phyloP scores from a whole-genome alignment of 768 basidiomycete species.

The Boletus fagicola region DNA sequence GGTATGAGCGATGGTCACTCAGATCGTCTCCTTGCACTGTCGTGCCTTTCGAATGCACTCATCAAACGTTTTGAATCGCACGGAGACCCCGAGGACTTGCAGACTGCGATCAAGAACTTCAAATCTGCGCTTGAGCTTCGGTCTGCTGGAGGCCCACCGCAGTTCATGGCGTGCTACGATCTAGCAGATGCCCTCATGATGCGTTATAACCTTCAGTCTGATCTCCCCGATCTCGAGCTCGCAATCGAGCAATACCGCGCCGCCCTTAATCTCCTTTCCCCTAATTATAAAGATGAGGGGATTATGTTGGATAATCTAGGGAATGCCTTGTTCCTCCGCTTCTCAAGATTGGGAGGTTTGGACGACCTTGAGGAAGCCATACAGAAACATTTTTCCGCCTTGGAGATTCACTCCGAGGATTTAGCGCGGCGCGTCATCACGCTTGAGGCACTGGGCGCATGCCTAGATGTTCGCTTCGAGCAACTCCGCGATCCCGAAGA shows the following conservation, averaged over 20 bases:
- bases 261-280: slow-evolving; percentile 19
- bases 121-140: slow-evolving; percentile 20
- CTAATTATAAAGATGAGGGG: slow-evolving; percentile 13
- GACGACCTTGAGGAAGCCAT: slow-evolving; percentile 29
- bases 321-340: slow-evolving; percentile 26
- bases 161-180: slow-evolving; percentile 20
- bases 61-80: slow-evolving; percentile 22
- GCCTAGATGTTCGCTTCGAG: slow-evolving; percentile 28
- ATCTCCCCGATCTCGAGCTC: slow-evolving; percentile 28
- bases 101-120: slow-evolving; percentile 28
- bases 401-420: slow-evolving; percentile 18
- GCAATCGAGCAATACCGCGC: slow-evolving; percentile 26
- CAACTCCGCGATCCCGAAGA: slow-evolving; percentile 20
- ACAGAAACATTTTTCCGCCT: slow-evolving; percentile 22
- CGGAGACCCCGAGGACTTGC: slow-evolving; percentile 23
- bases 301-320: slow-evolving; percentile 22
- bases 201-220: slow-evolving; percentile 25
- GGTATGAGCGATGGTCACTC: slow-evolving; percentile 14
- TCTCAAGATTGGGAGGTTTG: slow-evolving; percentile 12
- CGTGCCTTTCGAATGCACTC: slow-evolving; percentile 25
- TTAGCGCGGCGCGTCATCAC: slow-evolving; percentile 15
- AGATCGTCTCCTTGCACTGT: slow-evolving; percentile 18
- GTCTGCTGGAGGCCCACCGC: slow-evolving; percentile 14
- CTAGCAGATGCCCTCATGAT: slow-evolving; percentile 27
- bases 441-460: slow-evolving; percentile 22